Evolutionary conservation across 2,329 filamentous ascomycete genomes (phyloP).

Genomic region (Ophiostoma sp.): DNA sequence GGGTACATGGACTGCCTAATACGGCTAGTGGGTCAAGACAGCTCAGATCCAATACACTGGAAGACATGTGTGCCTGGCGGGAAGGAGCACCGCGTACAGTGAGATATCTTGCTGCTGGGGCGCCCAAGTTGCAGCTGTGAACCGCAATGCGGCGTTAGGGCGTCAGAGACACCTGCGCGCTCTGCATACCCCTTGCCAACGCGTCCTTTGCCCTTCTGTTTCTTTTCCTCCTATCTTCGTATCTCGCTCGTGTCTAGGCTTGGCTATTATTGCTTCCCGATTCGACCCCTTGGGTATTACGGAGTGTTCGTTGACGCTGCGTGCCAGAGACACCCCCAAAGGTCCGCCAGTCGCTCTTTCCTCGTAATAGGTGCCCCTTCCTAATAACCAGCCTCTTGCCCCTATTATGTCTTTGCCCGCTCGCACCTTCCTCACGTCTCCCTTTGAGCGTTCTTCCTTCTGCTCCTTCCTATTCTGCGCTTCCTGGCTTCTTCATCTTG

Average conservation of each 20-base stretch:
- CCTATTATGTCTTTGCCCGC: constrained; percentile 3
- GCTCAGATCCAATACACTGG: background rate
- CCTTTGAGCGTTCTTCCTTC: constrained; percentile 4
- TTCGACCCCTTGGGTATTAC: background rate
- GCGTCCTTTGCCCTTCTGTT: background rate
- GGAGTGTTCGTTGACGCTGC: background rate
- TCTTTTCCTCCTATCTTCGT: background rate
- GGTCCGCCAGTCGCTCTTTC: constrained; percentile 13
- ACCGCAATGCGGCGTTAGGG: background rate
- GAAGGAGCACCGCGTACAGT: background rate
- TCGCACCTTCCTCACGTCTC: constrained; percentile 2
- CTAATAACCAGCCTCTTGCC: constrained; percentile 10
- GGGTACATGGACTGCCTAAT: background rate
- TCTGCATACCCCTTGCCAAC: background rate
- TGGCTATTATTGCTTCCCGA: background rate
- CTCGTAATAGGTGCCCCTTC: constrained; percentile 14
- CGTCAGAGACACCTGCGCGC: background rate
- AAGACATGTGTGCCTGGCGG: background rate
- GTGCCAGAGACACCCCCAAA: background rate
- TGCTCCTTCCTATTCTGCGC: background rate
- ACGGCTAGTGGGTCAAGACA: background rate
- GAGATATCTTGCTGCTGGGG: background rate
- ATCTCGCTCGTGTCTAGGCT: background rate
- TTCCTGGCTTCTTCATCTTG: background rate
- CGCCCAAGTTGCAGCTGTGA: background rate